phyloP scores from a whole-genome alignment of 345 rosid species.

The Rhodamnia argentea region DNA sequence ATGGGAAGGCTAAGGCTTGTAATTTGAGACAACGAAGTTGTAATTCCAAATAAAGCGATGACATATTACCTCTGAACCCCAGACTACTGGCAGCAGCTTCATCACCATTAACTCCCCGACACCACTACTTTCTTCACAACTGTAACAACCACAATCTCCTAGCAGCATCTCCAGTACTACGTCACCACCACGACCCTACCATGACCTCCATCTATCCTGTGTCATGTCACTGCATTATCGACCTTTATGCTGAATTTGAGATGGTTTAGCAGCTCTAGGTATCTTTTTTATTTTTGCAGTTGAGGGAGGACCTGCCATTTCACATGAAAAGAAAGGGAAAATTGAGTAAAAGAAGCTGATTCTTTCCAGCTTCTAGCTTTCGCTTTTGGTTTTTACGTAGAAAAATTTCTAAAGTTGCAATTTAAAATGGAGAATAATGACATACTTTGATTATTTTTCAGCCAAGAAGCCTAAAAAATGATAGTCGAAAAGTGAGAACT shows the following conservation, averaged over 20 bases:
- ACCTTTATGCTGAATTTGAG: neutral
- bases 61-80: neutral
- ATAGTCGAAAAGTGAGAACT: neutral
- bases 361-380: neutral
- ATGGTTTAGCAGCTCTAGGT: neutral
- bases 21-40: neutral
- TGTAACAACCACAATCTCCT: neutral
- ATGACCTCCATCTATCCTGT: neutral
- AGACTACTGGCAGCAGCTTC: neutral
- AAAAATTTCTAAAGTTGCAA: neutral
- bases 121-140: neutral
- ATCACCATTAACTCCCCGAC: neutral
- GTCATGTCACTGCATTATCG: neutral
- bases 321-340: neutral
- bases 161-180: neutral
- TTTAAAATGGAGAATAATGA: neutral
- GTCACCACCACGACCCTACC: neutral
- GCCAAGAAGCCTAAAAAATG: neutral
- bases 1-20: neutral
- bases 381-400: neutral
- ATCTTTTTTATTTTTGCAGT: too few species aligned
- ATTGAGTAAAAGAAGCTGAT: neutral
- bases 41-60: neutral
- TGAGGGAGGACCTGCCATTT: neutral
- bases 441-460: neutral